These are phyloP conservation scores for Cladosporium colombiae DNA, from an alignment of 2,329 filamentous ascomycete genomes.

Conservation along the genomic window DNA sequence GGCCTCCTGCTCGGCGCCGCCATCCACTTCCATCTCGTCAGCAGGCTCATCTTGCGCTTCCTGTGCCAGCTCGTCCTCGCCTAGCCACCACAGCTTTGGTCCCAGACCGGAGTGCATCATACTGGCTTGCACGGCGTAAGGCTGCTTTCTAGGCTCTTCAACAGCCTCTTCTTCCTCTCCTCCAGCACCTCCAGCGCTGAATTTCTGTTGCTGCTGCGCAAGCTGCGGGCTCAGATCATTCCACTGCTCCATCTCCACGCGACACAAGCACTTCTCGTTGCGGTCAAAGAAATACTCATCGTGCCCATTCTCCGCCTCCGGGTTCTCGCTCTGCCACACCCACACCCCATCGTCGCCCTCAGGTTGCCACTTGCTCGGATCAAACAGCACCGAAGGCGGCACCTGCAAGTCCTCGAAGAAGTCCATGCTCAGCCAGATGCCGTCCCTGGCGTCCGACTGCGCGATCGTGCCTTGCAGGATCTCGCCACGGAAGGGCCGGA, in stretches of 20 bases:
- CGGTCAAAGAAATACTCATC: slow-evolving; percentile 79
- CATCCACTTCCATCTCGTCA: slow-evolving; percentile 28
- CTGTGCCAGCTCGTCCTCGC: slow-evolving; percentile 19
- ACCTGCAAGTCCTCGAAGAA: slow-evolving; percentile 95
- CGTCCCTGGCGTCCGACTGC: slow-evolving; percentile 71
- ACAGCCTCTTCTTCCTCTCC: slow-evolving; percentile 55
- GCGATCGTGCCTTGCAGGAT: slow-evolving; percentile 84
- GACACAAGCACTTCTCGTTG: slow-evolving; percentile 83
- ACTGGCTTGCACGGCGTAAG: slow-evolving; percentile 64
- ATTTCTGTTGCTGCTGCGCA: slow-evolving; percentile 58
- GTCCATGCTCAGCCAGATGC: slow-evolving; percentile 65
- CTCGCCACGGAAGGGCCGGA: slow-evolving; percentile 93
- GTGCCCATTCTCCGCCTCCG: slow-evolving; percentile 60
- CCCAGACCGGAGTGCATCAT: slow-evolving; percentile 52
- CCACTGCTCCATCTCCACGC: slow-evolving; percentile 87
- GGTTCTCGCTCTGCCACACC: slow-evolving; percentile 63
- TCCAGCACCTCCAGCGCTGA: slow-evolving; percentile 23
- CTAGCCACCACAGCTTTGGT: slow-evolving; percentile 51
- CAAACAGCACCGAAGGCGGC: slow-evolving; percentile 69
- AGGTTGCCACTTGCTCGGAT: slow-evolving; percentile 64
- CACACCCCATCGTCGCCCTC: slow-evolving; percentile 50
- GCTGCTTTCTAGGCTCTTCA: slow-evolving; percentile 62
- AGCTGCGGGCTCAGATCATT: slow-evolving; percentile 83
- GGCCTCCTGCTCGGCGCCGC: slow-evolving; percentile 9
- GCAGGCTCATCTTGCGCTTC: slow-evolving; percentile 31